Percentiles rank a stretch among this genome's conserved stretches.
These are phyloP conservation scores for Cryomyces antarcticus DNA, from an alignment of 495 filamentous ascomycete genomes.

Conservation along the genomic window DNA sequence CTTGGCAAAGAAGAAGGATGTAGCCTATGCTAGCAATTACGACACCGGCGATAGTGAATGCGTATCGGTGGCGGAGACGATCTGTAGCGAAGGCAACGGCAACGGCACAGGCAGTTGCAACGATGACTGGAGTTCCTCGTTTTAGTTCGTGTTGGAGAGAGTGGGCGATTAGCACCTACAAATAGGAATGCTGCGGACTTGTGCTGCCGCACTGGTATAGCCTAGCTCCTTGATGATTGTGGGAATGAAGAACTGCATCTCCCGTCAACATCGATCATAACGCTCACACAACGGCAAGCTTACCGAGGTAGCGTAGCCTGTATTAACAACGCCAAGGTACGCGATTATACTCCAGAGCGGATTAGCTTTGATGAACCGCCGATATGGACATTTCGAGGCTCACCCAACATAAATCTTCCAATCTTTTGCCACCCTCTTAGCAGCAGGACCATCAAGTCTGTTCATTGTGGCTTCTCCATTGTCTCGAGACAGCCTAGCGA, in stretches of 20 bases:
- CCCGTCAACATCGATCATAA: constrained; percentile 2
- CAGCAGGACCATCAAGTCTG: constrained; percentile 19
- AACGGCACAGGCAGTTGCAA: constrained; percentile 2
- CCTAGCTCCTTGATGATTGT: constrained; percentile 9
- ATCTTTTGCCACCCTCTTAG: constrained; percentile 11
- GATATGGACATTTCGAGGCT: no score
- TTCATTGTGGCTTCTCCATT: constrained; percentile 21
- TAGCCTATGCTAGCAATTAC: constrained; percentile 15
- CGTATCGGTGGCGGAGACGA: constrained; percentile 16
- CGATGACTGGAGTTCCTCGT: background rate
- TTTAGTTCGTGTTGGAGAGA: background rate
- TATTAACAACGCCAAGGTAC: constrained; percentile 16
- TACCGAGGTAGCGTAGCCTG: constrained; percentile 15
- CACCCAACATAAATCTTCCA: constrained; percentile 12
- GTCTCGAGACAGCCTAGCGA: constrained; percentile 20
- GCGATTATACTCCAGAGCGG: constrained; percentile 6
- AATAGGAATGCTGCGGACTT: constrained; percentile 19
- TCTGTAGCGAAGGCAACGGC: constrained; percentile 12
- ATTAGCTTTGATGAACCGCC: no score
- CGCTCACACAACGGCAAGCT: background rate
- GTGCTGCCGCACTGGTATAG: constrained; percentile 10
- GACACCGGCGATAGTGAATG: constrained; percentile 17
- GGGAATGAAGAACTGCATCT: constrained; percentile 17
- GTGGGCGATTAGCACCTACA: constrained; percentile 10
- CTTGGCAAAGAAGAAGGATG: constrained; percentile 16